Evolutionary conservation across 768 basidiomycete species (phyloP), one percentile per base, ranked within the genome.

Genomic region (Pleurotus giganteus): DNA sequence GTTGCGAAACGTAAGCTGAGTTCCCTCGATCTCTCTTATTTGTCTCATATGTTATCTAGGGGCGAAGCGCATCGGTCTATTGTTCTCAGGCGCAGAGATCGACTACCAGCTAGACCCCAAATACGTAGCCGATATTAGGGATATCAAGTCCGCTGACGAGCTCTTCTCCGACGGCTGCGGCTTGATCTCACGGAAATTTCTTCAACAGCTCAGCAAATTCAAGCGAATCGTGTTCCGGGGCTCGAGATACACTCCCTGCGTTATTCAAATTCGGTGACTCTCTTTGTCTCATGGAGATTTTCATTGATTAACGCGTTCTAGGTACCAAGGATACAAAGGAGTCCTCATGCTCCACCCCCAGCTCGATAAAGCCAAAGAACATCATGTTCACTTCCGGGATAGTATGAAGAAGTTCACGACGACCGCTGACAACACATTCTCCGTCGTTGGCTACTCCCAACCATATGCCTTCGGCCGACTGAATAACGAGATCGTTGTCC

Each of bases 381-480:
- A 77, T 46, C 68, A 80, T 0, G 80, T 77, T 11, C 73, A 84
- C 56, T 87, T 88, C 59, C 76, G 85, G 17, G 77, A 80, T 55
- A 86, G 85, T 65, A 86, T 86, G 82, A 85, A 82, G 63, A 88
- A 88, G 60, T 87, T 88, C 67, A 74, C 68, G 7, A 78, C 83
- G 0, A 81, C 75, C 0, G 59, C 69, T 5, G 80, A 85, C 56
- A 70, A 74, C 37, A 86, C 84, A 0, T 86, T 88, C 67, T 86
- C 86, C 0, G 81, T 87, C 34, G 85, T 88, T 5, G 82, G 79
- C 28, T 73, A 81, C 60, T 86, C 86, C 2, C 75, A 71, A 46
- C 86, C 85, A 1, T 87, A 83, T 51, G 71, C 82, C 0, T 88
- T 84, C 58, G 85, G 81, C 0, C 76, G 85, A 4, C 71, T 88